Evolutionary conservation across 495 filamentous ascomycete species (phyloP), one percentile per base, ranked within the genome.

Genomic region (Podospora pseudoanserina): DNA sequence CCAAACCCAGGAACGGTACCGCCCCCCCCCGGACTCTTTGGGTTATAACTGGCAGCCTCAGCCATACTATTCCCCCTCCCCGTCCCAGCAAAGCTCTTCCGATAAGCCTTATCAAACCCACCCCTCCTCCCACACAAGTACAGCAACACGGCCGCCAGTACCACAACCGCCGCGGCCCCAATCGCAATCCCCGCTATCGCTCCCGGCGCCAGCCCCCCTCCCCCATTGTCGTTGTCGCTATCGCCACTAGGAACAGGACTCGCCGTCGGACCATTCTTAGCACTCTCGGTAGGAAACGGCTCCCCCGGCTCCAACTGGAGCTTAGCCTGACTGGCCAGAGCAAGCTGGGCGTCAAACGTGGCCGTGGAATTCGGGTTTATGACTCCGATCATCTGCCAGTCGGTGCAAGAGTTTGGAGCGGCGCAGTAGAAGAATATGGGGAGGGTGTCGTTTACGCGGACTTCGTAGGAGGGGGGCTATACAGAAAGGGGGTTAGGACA

Each of bases 341-440:
- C 65, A 27, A 69, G 65, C 65, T 82, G 79, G 6, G 60, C 64
- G 26, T 67, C 79, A n/a, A 78, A 58, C 2, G 75, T 75, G 19
- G 73, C 57, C 16, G 76, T 78, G 0, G 58, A 3, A 56, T 74
- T 79, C 32, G 81, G 78, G 69, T 86, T 86, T 68, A 86, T 79
- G 9, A 82, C 84, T 5, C 83, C 84, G 18, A 85, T 75, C 81
- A 85, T 85, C 4, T 77, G 72, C 23, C 77, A 66, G 15, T 75
- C 27, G n/a, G 72, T 71, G 58, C 82, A 84, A 1, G 79, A 81
- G 0, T 60, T 67, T 56, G 81, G 79, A 2, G 86, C 84, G 0
- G 78, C 75, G 76, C 87, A 89, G 76, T 90, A 90, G 77, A 81
- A 88, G 73, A 87, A 89, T 34, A 88, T 81, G 4, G 87, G 85